Base-by-base conservation (phyloP, 768 basidiomycete species). In the Heimioporus sp. region DNA sequence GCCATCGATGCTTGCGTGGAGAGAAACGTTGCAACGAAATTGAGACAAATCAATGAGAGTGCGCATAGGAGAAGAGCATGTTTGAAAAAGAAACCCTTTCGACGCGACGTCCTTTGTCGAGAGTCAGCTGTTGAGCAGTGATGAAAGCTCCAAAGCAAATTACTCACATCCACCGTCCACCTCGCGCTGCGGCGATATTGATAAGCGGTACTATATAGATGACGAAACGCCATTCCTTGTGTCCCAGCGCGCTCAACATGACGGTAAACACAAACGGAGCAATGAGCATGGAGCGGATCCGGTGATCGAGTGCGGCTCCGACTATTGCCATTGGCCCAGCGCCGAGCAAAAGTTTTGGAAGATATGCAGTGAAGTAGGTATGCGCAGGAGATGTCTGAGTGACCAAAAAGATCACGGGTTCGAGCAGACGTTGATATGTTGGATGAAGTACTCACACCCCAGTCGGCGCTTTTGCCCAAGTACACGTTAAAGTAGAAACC, bases 221-320 rank as follows among this genome's bases (percentile, higher is more conserved):
- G 51, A 98, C 75, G 69, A 99, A 99, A 8, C 97, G 81, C 97
- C 97, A 99, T 70, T 99, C 97, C 66, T 99, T 99, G 71, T 99
- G 97, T 0, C 81, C 86, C 1, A 98, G 74, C 30, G 65, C 73
- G 64, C 92, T 94, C 66, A 98, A 80, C 3, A 86, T 58, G 3
- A 63, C 67, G 9, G 92, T 62, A 53, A 87, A 89, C 1, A 62
- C 51, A 5, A 84, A 24, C 3, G 80, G 74, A 0, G 86, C 80
- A 10, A 77, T 44, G 5, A 86, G 67, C 35, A 88, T 72, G 4
- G 70, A 63, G 4, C 79, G 77, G 40, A 83, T 71, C 10, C 80
- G 76, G 10, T 55, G 57, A 56, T 89, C 83, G 15, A 73, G 50
- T 8, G 72, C 21, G 37, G 72, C 63, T 0, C 85, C 86, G 15